Evolutionary conservation across 441 rosid species (phyloP), one percentile per base, ranked within the genome.

Genomic region (Geranium incanum): DNA sequence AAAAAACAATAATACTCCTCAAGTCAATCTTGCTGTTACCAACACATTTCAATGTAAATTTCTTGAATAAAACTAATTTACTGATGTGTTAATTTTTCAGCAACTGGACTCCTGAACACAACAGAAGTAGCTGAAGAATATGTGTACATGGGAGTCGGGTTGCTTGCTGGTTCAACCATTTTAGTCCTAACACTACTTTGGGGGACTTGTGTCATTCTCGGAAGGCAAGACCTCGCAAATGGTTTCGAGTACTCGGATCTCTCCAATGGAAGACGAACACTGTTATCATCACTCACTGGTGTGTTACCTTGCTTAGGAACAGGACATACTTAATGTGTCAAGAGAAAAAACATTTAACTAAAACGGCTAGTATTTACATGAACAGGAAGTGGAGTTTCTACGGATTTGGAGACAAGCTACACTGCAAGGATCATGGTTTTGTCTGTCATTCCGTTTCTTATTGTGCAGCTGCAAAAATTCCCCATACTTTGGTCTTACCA

Each of bases 371-470:
- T 4, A 0, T 18, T 28, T 19, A 16, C 5, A 12, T 38, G 68
- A 8, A 23, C 72, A 78, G 81, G 75, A n/a, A 45, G 55, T n/a
- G 73, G 81, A 36, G 60, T 78, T 37, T 18, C n/a, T 12, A 74
- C 78, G 19, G 81, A 78, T 57, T 19, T 50, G 75, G 68, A 78
- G 72, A 78, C 80, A 11, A 74, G 78, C 70, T 74, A 74, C 66
- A 78, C 77, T 16, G 78, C 78, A 39, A 74, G 78, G 67, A 67
- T 78, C 60, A 78, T 78, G 81, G 57, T 45, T 13, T 39, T 71
- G 21, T 78, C 81, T 0, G 75, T 75, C 33, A 78, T 68, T 39
- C 81, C 81, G 3, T 71, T 78, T 9, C 66, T 74, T 5, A 68
- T 71, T 6, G 71, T 74, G 21, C 81, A 78, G 64, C 69, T 74